Evolutionary conservation across 495 filamentous ascomycete species (phyloP).

Genomic region (Tuber brumale): DNA sequence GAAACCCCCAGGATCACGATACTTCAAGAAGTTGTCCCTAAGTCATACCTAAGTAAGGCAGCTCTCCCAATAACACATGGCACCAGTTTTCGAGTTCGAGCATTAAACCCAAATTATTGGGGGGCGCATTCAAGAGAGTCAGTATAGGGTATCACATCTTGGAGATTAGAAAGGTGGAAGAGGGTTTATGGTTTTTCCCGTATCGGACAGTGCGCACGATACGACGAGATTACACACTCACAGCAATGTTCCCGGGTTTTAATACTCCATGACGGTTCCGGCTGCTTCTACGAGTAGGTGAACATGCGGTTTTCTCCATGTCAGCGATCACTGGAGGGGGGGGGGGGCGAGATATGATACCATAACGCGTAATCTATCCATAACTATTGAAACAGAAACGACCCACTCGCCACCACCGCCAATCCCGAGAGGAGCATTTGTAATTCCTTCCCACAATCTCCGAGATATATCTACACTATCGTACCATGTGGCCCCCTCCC

Average conservation of each 20-base stretch:
- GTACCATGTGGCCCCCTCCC: background rate
- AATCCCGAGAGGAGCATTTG: background rate
- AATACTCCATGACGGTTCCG: background rate
- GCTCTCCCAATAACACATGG: background rate
- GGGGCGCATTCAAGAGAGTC: background rate
- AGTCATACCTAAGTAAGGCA: background rate
- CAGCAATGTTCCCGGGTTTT: background rate
- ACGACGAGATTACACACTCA: background rate
- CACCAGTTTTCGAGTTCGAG: background rate
- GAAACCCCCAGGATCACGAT: background rate
- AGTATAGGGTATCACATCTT: background rate
- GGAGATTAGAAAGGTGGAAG: background rate
- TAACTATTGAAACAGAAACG: background rate
- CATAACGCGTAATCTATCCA: background rate
- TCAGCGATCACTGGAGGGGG: background rate
- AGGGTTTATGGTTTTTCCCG: background rate
- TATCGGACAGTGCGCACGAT: background rate
- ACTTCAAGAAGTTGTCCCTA: background rate
- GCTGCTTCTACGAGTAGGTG: background rate
- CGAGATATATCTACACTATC: background rate
- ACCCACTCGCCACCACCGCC: background rate
- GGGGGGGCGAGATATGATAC: too few species aligned
- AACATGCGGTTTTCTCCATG: too few species aligned
- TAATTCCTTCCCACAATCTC: background rate
- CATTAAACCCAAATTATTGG: background rate